phyloP scores from a whole-genome alignment of 768 basidiomycete genomes.

The Leccinum subgranulosum region DNA sequence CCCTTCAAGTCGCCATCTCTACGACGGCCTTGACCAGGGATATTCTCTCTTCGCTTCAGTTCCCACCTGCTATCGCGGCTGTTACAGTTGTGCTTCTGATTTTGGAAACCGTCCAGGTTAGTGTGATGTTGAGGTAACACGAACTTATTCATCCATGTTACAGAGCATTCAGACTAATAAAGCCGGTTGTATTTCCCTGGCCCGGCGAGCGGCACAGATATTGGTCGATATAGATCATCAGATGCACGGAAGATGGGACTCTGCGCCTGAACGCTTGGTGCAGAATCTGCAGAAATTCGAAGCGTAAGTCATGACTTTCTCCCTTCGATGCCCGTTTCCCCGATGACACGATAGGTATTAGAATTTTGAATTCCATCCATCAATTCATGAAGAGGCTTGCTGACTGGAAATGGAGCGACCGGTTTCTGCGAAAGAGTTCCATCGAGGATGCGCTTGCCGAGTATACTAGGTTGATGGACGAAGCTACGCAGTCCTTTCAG shows the following conservation, averaged over 20 bases:
- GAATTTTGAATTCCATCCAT: slow-evolving; percentile 37
- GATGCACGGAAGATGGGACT: slow-evolving; percentile 44
- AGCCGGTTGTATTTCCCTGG: slow-evolving; percentile 37
- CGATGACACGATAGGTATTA: slow-evolving; percentile 13
- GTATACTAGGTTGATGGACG: slow-evolving; percentile 36
- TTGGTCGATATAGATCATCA: slow-evolving; percentile 42
- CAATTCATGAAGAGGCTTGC: slow-evolving; percentile 39
- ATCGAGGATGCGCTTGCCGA: slow-evolving; percentile 40
- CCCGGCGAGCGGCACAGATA: slow-evolving; percentile 40
- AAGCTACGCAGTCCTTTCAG: slow-evolving; percentile 48
- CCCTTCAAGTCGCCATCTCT: slow-evolving; percentile 30
- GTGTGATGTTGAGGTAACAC: neutral
- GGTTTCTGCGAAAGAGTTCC: slow-evolving; percentile 37
- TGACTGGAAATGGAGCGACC: slow-evolving; percentile 39
- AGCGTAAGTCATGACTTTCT: slow-evolving; percentile 25
- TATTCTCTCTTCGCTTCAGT: slow-evolving; percentile 34
- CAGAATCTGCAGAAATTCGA: slow-evolving; percentile 42
- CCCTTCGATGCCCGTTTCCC: neutral
- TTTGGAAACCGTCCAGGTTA: slow-evolving; percentile 45
- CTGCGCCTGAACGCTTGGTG: slow-evolving; percentile 38
- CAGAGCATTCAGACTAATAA: slow-evolving; percentile 37
- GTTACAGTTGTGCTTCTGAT: slow-evolving; percentile 41
- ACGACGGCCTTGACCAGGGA: slow-evolving; percentile 31
- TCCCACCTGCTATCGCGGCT: slow-evolving; percentile 43
- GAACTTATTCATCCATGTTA: neutral